Percentiles rank a stretch among this genome's conserved stretches.
These are phyloP conservation scores for Starmera pachycereana DNA, from an alignment of 805 yeast species.

Conservation along the genomic window DNA sequence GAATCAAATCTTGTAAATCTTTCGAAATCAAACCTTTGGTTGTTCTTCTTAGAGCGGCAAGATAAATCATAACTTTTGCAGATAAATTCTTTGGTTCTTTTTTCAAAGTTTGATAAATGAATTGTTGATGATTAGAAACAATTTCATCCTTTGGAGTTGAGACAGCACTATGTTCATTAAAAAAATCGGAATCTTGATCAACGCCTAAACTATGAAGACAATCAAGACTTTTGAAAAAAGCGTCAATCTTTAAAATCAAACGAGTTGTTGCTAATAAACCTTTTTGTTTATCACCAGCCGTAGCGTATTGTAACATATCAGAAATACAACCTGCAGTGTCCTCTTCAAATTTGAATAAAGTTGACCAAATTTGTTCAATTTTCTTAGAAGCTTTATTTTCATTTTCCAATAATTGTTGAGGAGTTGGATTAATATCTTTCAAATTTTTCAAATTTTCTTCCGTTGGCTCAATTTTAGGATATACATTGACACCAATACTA, in stretches of 20 bases:
- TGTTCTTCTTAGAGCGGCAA: conserved; percentile 67
- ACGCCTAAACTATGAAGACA: conserved; percentile 24
- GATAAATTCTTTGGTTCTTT: conserved; percentile 68
- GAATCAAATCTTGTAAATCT: conserved; percentile 48
- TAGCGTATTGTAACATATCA: conserved; percentile 80
- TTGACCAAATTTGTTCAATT: conserved; percentile 67
- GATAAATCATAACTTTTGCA: conserved; percentile 81
- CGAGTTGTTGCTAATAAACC: conserved; percentile 66
- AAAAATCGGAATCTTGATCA: conserved; percentile 4
- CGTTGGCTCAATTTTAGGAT: conserved; percentile 19
- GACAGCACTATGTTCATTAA: not conserved
- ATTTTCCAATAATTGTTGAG: conserved; percentile 38
- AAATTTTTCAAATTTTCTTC: conserved; percentile 14
- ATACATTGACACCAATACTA: conserved; percentile 35
- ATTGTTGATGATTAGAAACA: conserved; percentile 3
- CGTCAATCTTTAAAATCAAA: conserved; percentile 63
- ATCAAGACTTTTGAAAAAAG: conserved; percentile 71
- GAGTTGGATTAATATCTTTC: conserved; percentile 26
- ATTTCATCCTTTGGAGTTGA: conserved; percentile 1
- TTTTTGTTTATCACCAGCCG: conserved; percentile 54
- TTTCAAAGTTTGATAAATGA: conserved; percentile 11
- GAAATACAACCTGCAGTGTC: conserved; percentile 82
- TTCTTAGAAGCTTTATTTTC: conserved; percentile 59
- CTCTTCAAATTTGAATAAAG: conserved; percentile 83
- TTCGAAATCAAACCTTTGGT: conserved; percentile 23